Base-by-base conservation (phyloP, 2,329 filamentous ascomycete genomes). In the Colletotrichum cuscutae region DNA sequence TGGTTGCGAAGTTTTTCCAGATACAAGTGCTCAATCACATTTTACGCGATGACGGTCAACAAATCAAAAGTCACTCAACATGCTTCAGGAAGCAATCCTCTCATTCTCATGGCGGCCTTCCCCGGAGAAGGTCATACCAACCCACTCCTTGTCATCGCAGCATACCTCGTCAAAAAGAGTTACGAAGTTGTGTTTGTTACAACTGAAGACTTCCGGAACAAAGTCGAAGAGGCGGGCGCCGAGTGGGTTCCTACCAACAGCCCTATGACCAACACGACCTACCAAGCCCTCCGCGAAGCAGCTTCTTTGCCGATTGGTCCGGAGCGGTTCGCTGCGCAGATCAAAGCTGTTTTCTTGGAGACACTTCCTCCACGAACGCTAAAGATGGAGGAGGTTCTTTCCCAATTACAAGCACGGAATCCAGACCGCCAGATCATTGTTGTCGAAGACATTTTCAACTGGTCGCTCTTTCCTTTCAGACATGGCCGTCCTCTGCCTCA, bases 101-200 rank as follows among this genome's bases (percentile, higher is more conserved):
- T 76, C 13, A 59, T 79, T 11, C 56, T 79, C 13, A 68, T 79
- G 58, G 68, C 75, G 30, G 71, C 75, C 5, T 74, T 71, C 4
- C 76, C 77, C 0, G 64, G 58, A 1, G 72, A 76, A 12, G 78
- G 78, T 3, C 79, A 80, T 52, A 71, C 61, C 1, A 65, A 60
- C 4, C 78, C 77, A 4, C 52, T 78, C 1, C 54, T 80, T 5
- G 69, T 73, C n/a, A 77, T 85, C 12, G 80, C 81, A 3, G 73
- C 75, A 1, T 75, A 76, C 15, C 74, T 84, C 6, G 76, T 82
- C 3, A 71, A 77, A n/a, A 75, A 78, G 5, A 82, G 82, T 3
- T 84, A 85, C 72, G 78, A 83, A 4, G 78, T 85, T 2, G 81
- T 79, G 0, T 83, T 84, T 71, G 78, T 84, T 4, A 77, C 79